phyloP scores from a whole-genome alignment of 2,329 filamentous ascomycete genomes.

The Drechslerella dactyloides region DNA sequence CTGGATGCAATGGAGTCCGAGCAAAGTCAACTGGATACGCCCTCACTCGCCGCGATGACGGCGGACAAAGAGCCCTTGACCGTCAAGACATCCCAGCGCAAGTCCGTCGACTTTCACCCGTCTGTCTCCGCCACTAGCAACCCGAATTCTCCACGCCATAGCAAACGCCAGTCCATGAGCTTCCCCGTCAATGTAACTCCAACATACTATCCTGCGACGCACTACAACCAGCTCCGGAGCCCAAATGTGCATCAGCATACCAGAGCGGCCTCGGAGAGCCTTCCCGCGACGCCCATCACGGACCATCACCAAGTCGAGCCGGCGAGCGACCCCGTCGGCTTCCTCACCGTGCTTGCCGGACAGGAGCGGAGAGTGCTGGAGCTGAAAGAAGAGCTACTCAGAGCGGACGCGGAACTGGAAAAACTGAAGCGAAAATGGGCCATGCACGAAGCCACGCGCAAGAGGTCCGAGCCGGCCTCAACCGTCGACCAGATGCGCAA shows the following conservation, averaged over 20 bases:
- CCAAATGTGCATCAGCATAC: slow-evolving; percentile 43
- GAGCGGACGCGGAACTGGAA: slow-evolving; percentile 77
- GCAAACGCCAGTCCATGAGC: slow-evolving; percentile 43
- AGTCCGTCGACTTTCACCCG: slow-evolving; percentile 45
- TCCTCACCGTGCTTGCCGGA: slow-evolving; percentile 87
- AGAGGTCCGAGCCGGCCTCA: slow-evolving; percentile 60
- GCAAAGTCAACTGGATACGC: slow-evolving; percentile 24
- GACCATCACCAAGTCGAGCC: slow-evolving; percentile 32
- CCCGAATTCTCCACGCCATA: slow-evolving; percentile 30
- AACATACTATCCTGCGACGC: slow-evolving; percentile 47
- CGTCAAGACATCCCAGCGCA: slow-evolving; percentile 40
- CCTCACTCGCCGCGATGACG: slow-evolving; percentile 20
- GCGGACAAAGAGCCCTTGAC: slow-evolving; percentile 26
- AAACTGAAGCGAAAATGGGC: slow-evolving; percentile 85
- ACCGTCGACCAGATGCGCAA: slow-evolving; percentile 66
- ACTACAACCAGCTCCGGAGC: slow-evolving; percentile 44
- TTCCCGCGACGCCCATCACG: slow-evolving; percentile 10
- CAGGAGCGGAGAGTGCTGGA: slow-evolving; percentile 92
- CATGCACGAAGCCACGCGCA: slow-evolving; percentile 75
- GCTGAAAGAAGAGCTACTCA: slow-evolving; percentile 83
- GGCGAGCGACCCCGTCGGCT: slow-evolving; percentile 65
- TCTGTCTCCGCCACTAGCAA: slow-evolving; percentile 27
- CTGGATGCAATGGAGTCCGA: slow-evolving; percentile 35
- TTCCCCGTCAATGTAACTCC: slow-evolving; percentile 45
- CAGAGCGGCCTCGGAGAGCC: slow-evolving; percentile 19